Conservation (phyloP, 495 filamentous ascomycete species). For the Rusavskia elegans region DNA sequence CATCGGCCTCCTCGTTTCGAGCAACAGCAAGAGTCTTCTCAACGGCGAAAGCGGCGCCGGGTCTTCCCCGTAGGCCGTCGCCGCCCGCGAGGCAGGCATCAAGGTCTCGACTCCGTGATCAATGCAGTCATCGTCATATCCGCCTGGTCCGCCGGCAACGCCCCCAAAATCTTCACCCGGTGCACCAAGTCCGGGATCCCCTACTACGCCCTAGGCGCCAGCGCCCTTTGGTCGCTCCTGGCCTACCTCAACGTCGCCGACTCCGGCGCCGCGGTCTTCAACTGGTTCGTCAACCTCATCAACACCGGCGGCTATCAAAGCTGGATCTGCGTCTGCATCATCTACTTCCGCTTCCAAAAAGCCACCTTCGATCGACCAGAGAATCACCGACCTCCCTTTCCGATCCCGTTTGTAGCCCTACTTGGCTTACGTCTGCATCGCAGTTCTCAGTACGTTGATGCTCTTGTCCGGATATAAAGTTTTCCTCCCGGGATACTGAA, state of each 20-base stretch:
- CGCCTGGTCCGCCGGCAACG: slow-evolving; percentile 47
- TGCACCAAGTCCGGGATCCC: slow-evolving; percentile 34
- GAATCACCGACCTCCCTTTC: slow-evolving; percentile 36
- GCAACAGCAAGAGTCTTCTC: slow-evolving; percentile 34
- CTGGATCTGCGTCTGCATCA: slow-evolving; percentile 44
- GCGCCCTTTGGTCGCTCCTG: slow-evolving; percentile 20
- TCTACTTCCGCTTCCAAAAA: slow-evolving; percentile 45
- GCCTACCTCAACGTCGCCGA: slow-evolving; percentile 23
- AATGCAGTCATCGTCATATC: slow-evolving; percentile 57
- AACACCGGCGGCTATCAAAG: slow-evolving; percentile 44
- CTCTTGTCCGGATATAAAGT: slow-evolving; percentile 49
- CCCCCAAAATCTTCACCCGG: slow-evolving; percentile 29
- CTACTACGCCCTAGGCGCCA: slow-evolving; percentile 24
- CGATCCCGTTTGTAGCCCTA: slow-evolving; percentile 35
- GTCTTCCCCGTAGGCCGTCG: slow-evolving; percentile 44
- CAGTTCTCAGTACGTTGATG: slow-evolving; percentile 31
- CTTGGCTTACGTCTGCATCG: slow-evolving; percentile 30
- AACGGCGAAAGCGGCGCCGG: slow-evolving; percentile 35
- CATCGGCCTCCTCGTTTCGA: slow-evolving; percentile 40
- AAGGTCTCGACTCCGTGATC: slow-evolving; percentile 41
- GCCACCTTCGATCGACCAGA: slow-evolving; percentile 31
- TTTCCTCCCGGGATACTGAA: slow-evolving; percentile 41
- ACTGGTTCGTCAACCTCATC: slow-evolving; percentile 45
- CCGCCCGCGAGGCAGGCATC: slow-evolving; percentile 35
- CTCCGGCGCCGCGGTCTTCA: slow-evolving; percentile 23